A percentile compares a stretch with the other conserved stretches of the same genome.
phyloP scores from a whole-genome alignment of 345 rosid species.

The Pelargonium nanum region DNA sequence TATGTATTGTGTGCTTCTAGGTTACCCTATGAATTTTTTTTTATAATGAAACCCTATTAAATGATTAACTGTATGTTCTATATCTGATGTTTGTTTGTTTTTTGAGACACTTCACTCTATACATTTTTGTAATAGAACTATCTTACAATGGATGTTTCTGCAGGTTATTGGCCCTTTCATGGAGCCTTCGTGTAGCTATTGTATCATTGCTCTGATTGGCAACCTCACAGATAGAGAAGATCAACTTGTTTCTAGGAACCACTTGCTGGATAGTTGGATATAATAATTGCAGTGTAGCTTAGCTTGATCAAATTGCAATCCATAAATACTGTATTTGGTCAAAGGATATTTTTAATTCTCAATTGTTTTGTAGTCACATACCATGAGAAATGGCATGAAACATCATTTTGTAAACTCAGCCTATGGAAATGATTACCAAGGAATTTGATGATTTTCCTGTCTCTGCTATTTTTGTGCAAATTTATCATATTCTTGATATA shows the following conservation, averaged over 20 bases:
- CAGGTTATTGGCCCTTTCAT: background rate
- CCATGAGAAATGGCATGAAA: too few species aligned
- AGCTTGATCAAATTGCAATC: too few species aligned
- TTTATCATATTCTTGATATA: too few species aligned
- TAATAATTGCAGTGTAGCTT: background rate
- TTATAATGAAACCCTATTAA: background rate
- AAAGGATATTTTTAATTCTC: too few species aligned
- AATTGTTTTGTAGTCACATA: too few species aligned
- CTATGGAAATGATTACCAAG: too few species aligned
- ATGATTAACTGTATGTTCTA: too few species aligned
- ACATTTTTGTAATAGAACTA: background rate
- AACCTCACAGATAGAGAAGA: background rate
- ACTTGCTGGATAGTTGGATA: background rate
- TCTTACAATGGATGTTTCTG: background rate
- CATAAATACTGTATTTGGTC: background rate
- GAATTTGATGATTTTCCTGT: too few species aligned
- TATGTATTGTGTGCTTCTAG: too few species aligned
- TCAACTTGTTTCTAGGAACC: background rate
- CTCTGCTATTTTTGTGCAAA: too few species aligned
- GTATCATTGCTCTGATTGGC: background rate
- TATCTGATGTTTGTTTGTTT: background rate
- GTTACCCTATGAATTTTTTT: too few species aligned
- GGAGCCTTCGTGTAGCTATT: background rate
- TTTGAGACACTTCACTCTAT: background rate
- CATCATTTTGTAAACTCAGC: too few species aligned